Base-by-base conservation (phyloP, 2,329 filamentous ascomycete genomes). In the Zymoseptoria tritici region DNA sequence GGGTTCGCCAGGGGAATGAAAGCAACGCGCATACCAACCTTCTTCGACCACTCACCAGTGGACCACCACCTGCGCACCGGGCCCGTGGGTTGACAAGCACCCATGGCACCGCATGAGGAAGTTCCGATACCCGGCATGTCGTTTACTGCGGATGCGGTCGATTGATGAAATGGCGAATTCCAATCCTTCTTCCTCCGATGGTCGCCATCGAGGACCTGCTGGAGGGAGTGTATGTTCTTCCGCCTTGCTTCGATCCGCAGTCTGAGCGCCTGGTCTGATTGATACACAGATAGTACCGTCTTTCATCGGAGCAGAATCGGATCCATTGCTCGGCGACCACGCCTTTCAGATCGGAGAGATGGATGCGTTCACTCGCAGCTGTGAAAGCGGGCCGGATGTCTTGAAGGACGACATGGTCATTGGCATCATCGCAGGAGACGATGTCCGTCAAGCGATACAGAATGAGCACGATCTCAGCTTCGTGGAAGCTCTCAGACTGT, bases 401-500 rank as follows among this genome's bases (percentile, higher is more conserved):
- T 55, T 65, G 13, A 70, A 69, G 60, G 64, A 63, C 59, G 64
- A 62, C 49, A 64, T 70, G 24, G 55, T 62, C 5, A 66, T 71
- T 31, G 67, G 66, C n/a, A 56, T 66, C 16, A 65, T 71, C 21
- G 65, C 64, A 21, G 68, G 70, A 42, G 66, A 70, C 2, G 66
- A 67, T 21, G 67, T 62, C 3, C 66, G 67, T 11, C 57, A 65
- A 16, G 68, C 68, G 2, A 61, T 62, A 7, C 65, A 68, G 29
- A 50, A 61, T n/a, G 69, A 72, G 55, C 69, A 71, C 49, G 57
- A 67, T 20, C 62, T 70, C 6, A 61, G 55, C 51, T 68, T 72
- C 56, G 9, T 61, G 6, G 65, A 70, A 53, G 77, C 77, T 4
- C 56, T 79, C 13, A 76, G 72, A 63, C 67, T 76, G 7, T 81